Evolutionary conservation across 2,329 filamentous ascomycete genomes (phyloP), one percentile per base, ranked within the genome.

Genomic region (Alternaria postmessia): DNA sequence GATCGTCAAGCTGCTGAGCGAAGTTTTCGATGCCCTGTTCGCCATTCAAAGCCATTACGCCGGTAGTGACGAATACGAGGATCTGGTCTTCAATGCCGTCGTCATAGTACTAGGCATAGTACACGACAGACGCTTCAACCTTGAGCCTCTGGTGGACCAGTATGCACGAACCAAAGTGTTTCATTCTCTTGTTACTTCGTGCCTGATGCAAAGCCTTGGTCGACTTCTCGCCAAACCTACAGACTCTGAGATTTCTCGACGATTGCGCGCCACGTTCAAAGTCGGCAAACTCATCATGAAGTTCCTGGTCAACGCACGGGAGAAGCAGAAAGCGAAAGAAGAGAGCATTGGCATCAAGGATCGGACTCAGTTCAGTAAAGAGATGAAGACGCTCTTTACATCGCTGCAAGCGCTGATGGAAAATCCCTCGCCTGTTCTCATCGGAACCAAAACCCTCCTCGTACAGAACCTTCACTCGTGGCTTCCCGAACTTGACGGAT

Each of bases 401-500:
- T 91, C 92, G 1, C 84, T 99, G 24, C 93, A 98, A 78, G 85
- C 86, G 16, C 87, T 99, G 80, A 97, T 99, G 92, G 88, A 89
- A 61, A 97, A 93, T 76, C 85, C 89, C 2, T 91, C 93, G 3
- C 91, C 95, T 0, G 89, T 94, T 18, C 82, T 98, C 24, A 91
- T 98, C 14, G 95, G 95, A 34, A 98, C 92, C 64, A 96, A 99
- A 80, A 98, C 95, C 0, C 83, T 99, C 51, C 89, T 96, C 3
- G 93, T 98, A 12, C 95, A 99, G 78, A 93, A 98, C 76, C 96
- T 98, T 76, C 94, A 98, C 75, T 91, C 92, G 0, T 99, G 95
- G 95, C 83, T 99, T n/a, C 94, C 95, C 0, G 94, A 98, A 75
- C 87, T 99, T 9, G 85, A 88, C 0, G 88, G 89, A 2, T 84